Base-by-base conservation (phyloP, 2,329 filamentous ascomycete species). In the Hymenotorrendiella dingleyae region DNA sequence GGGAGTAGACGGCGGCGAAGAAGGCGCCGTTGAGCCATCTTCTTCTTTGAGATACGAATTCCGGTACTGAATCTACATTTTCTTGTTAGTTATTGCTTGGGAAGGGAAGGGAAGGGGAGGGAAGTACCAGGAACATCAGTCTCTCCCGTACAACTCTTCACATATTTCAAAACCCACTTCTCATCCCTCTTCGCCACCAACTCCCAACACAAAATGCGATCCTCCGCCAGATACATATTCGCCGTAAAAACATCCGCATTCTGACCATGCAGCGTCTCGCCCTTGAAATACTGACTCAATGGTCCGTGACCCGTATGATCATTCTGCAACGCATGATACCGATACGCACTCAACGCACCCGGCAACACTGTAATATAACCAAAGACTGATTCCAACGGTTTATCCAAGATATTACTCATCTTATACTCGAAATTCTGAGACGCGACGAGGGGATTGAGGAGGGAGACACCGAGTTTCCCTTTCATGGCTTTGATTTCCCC, bases 351-450 rank as follows among this genome's bases (percentile, higher is more conserved):
- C 40, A 98, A 76, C 1, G 93, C 93, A 65, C 93, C 94, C 0
- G 93, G 94, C 52, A 98, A 70, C 55, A 98, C 93, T 5, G 91
- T 97, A 55, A 98, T 98, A 62, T 97, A 98, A 2, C 93, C 93
- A 63, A 98, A 98, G 0, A 95, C 91, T 0, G 88, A 95, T 64
- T 98, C 93, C 2, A 98, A 71, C 0, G 93, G 93, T 65, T 98
- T 98, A 63, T 98, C 93, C 20, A 98, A 73, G 57, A 98, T 98
- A 58, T 98, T 98, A 29, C 89, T 95, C 88, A 98, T 96, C 67
- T 98, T 98, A 72, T 98, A 98, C 70, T 98, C 93, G 54, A 98
- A 98, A 63, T 98, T 98, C 59, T 98, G 93, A 34, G 89, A 94
- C 0, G 93, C 93, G 12, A 98, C 91, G 5, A 98, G 73, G 0